These are phyloP conservation scores for Musa balbisiana DNA, from an alignment of 202 grass and related monocot species.

Conservation along the genomic window DNA sequence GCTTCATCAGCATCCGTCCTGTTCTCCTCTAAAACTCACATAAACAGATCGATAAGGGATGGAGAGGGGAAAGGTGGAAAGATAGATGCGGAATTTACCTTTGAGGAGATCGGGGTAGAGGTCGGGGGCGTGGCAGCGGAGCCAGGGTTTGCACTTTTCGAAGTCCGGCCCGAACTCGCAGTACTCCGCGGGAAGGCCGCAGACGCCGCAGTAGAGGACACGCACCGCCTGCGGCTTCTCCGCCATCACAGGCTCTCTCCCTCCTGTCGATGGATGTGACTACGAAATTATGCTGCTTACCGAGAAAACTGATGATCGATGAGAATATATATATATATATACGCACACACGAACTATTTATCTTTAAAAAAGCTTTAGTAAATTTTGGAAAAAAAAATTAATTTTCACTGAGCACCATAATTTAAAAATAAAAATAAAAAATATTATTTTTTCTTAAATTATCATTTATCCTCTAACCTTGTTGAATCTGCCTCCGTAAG, in stretches of 20 bases:
- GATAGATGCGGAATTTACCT: conserved; percentile 22
- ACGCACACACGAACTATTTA: no score
- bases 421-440: no score
- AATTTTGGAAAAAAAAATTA: no score
- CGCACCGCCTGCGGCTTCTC: conserved; percentile 66
- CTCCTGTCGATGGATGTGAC: no score
- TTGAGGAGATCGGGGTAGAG: conserved; percentile 82
- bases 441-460: no score
- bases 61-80: neutral
- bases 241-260: conserved; percentile 20
- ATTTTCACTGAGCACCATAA: no score
- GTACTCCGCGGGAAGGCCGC: conserved; percentile 86
- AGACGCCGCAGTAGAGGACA: conserved; percentile 83
- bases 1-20: conserved; percentile 54
- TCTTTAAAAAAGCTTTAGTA: no score
- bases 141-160: conserved; percentile 96
- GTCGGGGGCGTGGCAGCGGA: conserved; percentile 62
- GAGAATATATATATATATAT: no score
- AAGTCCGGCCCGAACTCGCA: conserved; percentile 99
- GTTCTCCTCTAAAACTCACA: conserved; percentile 26
- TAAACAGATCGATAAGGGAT: neutral
- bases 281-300: no score
- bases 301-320: no score
- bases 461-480: no score
- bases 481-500: no score